Evolutionary conservation across 768 basidiomycete species (phyloP).

Genomic region (Collybiopsis luxurians): DNA sequence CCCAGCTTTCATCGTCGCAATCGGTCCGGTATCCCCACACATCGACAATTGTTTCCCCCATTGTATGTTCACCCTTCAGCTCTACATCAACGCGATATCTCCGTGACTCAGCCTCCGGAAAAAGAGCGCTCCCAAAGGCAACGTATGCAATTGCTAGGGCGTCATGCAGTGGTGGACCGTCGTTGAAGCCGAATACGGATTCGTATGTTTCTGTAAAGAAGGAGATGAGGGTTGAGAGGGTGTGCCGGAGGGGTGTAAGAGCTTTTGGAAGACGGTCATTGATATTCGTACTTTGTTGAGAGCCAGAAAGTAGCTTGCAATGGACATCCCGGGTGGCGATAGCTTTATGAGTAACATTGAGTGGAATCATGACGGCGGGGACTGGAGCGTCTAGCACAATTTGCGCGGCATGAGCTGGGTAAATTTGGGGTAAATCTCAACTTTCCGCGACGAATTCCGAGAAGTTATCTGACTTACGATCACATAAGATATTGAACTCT

Average conservation of each 20-base stretch:
- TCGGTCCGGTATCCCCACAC: conserved; percentile 55
- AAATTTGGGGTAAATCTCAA: not conserved
- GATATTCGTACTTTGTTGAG: conserved; percentile 17
- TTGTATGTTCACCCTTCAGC: conserved; percentile 57
- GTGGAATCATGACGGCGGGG: conserved; percentile 69
- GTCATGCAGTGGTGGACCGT: conserved; percentile 88
- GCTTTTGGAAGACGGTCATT: conserved; percentile 28
- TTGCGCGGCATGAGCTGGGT: conserved; percentile 73
- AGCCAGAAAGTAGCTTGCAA: conserved; percentile 41
- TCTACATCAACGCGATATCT: conserved; percentile 87
- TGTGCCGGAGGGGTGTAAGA: conserved; percentile 56
- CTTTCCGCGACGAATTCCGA: not conserved
- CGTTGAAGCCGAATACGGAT: conserved; percentile 73
- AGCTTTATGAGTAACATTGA: conserved; percentile 87
- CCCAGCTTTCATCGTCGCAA: conserved; percentile 64
- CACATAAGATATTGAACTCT: conserved; percentile 83
- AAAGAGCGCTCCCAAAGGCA: conserved; percentile 38
- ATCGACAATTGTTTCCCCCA: conserved; percentile 82
- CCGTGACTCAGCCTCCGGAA: conserved; percentile 46
- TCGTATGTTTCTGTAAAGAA: conserved; percentile 76
- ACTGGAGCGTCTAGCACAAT: conserved; percentile 63
- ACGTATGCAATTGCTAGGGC: conserved; percentile 80
- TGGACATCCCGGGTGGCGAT: conserved; percentile 64
- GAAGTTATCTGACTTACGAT: conserved; percentile 50
- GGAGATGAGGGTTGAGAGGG: conserved; percentile 68